These are phyloP conservation scores for Calonectria naviculata DNA, from an alignment of 2,329 filamentous ascomycete species.

Conservation along the genomic window DNA sequence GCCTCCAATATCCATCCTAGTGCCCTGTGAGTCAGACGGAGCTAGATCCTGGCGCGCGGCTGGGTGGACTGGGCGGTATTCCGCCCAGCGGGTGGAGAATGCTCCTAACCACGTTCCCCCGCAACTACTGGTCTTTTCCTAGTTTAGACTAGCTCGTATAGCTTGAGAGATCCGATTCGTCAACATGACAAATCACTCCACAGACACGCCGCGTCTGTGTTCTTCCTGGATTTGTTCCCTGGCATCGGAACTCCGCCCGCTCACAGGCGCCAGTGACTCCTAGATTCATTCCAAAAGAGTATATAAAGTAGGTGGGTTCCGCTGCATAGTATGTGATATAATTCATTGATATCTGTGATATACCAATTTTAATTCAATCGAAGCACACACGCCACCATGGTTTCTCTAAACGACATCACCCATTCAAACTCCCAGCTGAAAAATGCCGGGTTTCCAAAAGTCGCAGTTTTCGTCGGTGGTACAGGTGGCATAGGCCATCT, in stretches of 20 bases:
- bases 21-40: not conserved
- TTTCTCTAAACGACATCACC: constrained; percentile 45
- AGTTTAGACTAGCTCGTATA: no score
- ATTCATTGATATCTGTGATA: not conserved
- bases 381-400: constrained; percentile 29
- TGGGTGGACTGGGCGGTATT: not conserved
- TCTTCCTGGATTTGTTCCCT: no score
- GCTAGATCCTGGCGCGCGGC: not conserved
- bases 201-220: no score
- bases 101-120: no score
- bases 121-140: not conserved
- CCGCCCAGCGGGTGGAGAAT: not conserved
- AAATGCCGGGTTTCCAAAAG: constrained; percentile 45
- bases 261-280: no score
- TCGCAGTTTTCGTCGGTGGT: constrained; percentile 56
- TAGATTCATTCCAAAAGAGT: not conserved
- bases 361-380: not conserved
- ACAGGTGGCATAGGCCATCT: constrained; percentile 57
- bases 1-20: no score
- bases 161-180: no score
- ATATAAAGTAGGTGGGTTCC: not conserved
- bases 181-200: no score
- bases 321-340: not conserved
- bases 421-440: constrained; percentile 52
- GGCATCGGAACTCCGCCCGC: not conserved